Evolutionary conservation across 768 basidiomycete genomes (phyloP).

Genomic region (Vishniacozyma victoriae): DNA sequence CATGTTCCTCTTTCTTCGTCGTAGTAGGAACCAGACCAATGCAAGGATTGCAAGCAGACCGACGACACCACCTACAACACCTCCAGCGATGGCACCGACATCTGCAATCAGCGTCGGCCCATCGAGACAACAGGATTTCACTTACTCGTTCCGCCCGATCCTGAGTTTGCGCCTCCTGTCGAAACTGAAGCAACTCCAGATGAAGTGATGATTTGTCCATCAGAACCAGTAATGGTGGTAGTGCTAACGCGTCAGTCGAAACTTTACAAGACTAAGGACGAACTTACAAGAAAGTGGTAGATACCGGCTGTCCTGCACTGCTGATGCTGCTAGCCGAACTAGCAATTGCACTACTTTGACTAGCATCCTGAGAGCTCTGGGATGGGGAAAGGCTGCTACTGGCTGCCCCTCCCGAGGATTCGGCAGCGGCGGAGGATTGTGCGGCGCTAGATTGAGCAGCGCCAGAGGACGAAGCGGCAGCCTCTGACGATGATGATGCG

Average conservation of each 20-base stretch:
- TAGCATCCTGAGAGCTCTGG: neutral
- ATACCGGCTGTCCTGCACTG: constrained; percentile 3
- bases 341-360: neutral
- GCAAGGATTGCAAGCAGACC: constrained; percentile 27
- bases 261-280: neutral
- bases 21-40: constrained; percentile 21
- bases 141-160: constrained; percentile 6
- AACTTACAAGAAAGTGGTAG: constrained; percentile 8
- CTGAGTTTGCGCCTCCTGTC: neutral
- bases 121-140: neutral
- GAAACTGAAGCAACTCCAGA: constrained; percentile 4
- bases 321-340: constrained; percentile 1
- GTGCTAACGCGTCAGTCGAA: neutral
- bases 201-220: constrained; percentile 2
- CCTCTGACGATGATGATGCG: neutral
- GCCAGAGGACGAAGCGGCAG: neutral
- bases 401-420: neutral
- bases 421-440: neutral
- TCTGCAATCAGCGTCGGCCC: neutral
- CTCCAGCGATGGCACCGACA: constrained; percentile 33
- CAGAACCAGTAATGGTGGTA: constrained; percentile 8
- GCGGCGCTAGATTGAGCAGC: neutral
- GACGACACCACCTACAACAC: constrained; percentile 32
- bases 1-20: constrained; percentile 18
- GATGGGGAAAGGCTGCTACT: neutral